Conservation (phyloP, 345 rosid genomes). For the Draba incana region DNA sequence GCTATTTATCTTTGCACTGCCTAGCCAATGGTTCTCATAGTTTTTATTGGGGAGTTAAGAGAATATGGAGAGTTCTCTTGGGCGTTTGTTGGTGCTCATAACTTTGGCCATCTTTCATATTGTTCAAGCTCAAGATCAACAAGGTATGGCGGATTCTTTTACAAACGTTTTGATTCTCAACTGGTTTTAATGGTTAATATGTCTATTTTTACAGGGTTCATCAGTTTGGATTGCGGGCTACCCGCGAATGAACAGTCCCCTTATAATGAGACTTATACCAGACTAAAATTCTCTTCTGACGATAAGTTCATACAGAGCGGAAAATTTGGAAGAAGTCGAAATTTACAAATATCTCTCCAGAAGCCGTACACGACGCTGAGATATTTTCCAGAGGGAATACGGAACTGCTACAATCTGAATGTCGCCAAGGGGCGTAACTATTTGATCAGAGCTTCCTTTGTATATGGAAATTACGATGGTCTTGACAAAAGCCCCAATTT, state of each 20-base stretch:
- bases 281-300: conserved; percentile 29
- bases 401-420: conserved; percentile 47
- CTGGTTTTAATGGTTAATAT: too few species aligned
- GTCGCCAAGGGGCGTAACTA: conserved; percentile 40
- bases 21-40: neutral
- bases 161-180: conserved; percentile 13
- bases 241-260: neutral
- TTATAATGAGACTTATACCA: neutral
- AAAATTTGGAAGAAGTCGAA: neutral
- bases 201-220: conserved; percentile 35
- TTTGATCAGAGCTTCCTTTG: conserved; percentile 41
- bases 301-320: conserved; percentile 36
- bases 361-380: conserved; percentile 13
- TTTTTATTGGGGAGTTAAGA: neutral
- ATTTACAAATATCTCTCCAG: neutral
- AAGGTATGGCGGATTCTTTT: conserved; percentile 34
- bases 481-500: neutral
- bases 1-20: neutral
- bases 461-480: conserved; percentile 51
- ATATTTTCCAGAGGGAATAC: conserved; percentile 47
- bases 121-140: conserved; percentile 36
- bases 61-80: conserved; percentile 9
- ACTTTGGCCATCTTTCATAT: conserved; percentile 16
- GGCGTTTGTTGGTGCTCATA: neutral
- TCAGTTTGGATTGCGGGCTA: conserved; percentile 51